Evolutionary conservation across 2,329 filamentous ascomycete genomes (phyloP).

Genomic region (Colletotrichum abscissum): DNA sequence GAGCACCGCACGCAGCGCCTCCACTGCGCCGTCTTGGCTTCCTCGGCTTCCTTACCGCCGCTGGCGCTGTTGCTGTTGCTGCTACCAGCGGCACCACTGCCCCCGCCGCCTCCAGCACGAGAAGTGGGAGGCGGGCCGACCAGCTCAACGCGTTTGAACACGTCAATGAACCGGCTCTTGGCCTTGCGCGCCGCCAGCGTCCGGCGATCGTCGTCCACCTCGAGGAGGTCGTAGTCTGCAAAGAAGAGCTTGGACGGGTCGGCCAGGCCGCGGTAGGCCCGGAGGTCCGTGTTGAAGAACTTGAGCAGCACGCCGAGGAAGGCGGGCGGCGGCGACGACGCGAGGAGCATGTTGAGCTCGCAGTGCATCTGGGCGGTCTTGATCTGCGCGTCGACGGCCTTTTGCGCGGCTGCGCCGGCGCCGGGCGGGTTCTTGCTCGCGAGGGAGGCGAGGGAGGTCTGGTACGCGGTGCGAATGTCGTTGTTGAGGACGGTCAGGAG

Average conservation of each 20-base stretch:
- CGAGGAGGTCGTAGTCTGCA: constrained; percentile 76
- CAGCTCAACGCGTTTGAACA: constrained; percentile 71
- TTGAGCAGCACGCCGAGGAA: constrained; percentile 71
- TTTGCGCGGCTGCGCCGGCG: constrained; percentile 47
- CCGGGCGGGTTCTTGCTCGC: constrained; percentile 55
- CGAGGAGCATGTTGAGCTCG: constrained; percentile 65
- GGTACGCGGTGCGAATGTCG: constrained; percentile 64
- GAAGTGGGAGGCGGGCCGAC: constrained; percentile 2
- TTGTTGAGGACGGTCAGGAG: constrained; percentile 62
- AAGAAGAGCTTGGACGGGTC: constrained; percentile 79
- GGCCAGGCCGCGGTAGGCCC: constrained; percentile 66
- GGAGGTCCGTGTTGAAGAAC: constrained; percentile 70
- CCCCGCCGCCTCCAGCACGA: no score
- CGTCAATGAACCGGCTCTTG: constrained; percentile 58
- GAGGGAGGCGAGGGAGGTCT: constrained; percentile 55
- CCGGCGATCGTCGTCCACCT: constrained; percentile 68
- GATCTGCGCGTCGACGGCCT: constrained; percentile 56
- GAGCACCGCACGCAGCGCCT: constrained; percentile 70
- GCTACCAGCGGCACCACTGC: no score
- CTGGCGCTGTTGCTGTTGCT: neutral
- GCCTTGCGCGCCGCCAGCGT: constrained; percentile 54
- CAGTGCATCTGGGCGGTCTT: constrained; percentile 60
- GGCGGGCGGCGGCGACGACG: constrained; percentile 54
- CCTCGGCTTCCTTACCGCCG: constrained; percentile 51
- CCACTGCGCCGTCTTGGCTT: constrained; percentile 48